Conservation (phyloP, 495 filamentous ascomycete species). For the Cladorrhinum samala region DNA sequence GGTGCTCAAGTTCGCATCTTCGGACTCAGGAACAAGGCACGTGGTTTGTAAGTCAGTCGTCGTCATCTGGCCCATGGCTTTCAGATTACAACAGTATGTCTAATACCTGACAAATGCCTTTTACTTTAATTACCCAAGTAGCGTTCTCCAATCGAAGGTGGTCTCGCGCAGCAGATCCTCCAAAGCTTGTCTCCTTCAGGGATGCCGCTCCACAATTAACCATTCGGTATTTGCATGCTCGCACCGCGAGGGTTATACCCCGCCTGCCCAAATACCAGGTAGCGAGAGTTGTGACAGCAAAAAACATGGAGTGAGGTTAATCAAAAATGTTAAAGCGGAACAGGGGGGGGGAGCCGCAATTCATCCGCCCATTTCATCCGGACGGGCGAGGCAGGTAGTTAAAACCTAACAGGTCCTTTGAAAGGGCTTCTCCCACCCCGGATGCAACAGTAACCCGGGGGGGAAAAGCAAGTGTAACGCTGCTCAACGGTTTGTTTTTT, state of each 20-base stretch:
- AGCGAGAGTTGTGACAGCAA: background rate
- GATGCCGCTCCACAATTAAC: no score
- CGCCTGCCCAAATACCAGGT: background rate
- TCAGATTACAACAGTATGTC: no score
- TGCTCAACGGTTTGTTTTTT: background rate
- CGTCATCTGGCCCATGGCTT: no score
- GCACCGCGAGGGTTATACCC: no score
- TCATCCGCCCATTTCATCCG: conserved; percentile 4
- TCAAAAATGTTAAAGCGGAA: background rate
- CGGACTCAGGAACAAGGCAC: no score
- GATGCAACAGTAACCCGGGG: conserved; percentile 1
- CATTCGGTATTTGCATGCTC: no score
- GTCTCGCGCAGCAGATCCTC: background rate
- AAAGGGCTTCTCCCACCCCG: background rate
- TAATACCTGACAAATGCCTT: background rate
- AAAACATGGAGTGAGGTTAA: conserved; percentile 6
- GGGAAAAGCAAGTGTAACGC: background rate
- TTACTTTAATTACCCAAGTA: background rate
- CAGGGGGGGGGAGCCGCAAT: background rate
- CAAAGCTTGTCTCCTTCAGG: background rate
- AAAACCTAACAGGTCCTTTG: background rate
- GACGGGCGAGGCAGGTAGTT: background rate
- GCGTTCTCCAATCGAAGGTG: background rate
- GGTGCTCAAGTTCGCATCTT: no score
- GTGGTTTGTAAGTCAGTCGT: no score